A percentile compares a stretch with the other conserved stretches of the same genome.
Conservation (phyloP, 371 early-diverging fungal species). For the Blakeslea trispora region DNA sequence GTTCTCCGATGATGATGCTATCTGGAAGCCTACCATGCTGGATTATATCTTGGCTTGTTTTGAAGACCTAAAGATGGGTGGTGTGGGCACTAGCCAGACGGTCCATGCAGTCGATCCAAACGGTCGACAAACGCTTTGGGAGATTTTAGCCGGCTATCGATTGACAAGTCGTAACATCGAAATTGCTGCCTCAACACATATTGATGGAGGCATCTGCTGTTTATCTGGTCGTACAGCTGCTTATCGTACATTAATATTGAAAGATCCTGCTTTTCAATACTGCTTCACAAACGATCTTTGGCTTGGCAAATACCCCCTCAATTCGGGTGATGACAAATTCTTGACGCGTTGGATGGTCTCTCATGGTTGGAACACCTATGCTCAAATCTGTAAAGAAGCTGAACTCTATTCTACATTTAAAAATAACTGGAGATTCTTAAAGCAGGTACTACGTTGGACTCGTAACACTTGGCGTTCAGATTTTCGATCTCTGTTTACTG, state of each 20-base stretch:
- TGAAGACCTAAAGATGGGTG: slow-evolving; percentile 74
- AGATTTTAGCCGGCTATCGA: slow-evolving; percentile 72
- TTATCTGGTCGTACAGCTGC: slow-evolving; percentile 80
- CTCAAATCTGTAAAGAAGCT: slow-evolving; percentile 75
- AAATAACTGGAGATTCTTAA: slow-evolving; percentile 77
- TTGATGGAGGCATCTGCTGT: slow-evolving; percentile 79
- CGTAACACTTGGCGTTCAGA: slow-evolving; percentile 81
- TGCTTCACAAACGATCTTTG: slow-evolving; percentile 74
- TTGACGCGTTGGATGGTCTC: slow-evolving; percentile 78
- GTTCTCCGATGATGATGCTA: slow-evolving; percentile 77
- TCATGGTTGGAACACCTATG: slow-evolving; percentile 71
- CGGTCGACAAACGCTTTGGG: slow-evolving; percentile 70
- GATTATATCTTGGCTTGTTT: slow-evolving; percentile 74
- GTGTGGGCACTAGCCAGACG: slow-evolving; percentile 73
- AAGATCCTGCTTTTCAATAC: slow-evolving; percentile 73
- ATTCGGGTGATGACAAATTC: slow-evolving; percentile 80
- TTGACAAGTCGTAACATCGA: slow-evolving; percentile 76
- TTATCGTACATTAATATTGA: slow-evolving; percentile 72
- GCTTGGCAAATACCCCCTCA: slow-evolving; percentile 70
- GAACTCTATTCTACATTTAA: slow-evolving; percentile 75
- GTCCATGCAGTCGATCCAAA: slow-evolving; percentile 58
- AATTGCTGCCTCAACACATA: slow-evolving; percentile 75
- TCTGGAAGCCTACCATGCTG: slow-evolving; percentile 67
- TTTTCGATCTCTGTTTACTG: slow-evolving; percentile 64
- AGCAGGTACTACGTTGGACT: slow-evolving; percentile 75